Conservation (phyloP, 495 filamentous ascomycete species). For the Annulohypoxylon nitens region DNA sequence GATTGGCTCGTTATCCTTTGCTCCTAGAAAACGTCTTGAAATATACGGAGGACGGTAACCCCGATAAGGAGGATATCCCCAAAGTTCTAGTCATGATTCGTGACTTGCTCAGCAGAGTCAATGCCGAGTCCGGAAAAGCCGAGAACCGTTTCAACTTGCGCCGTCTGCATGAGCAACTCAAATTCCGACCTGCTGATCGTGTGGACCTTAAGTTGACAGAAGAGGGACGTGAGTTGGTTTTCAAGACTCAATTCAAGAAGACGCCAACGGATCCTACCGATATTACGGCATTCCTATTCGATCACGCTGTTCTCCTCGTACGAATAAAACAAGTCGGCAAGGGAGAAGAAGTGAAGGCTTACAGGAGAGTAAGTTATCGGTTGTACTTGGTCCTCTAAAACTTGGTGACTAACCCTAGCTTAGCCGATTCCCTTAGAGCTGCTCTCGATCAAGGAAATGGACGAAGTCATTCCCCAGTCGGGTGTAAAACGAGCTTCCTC, state of each 20-base stretch:
- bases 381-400: slow-evolving; percentile 8
- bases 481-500: slow-evolving; percentile 94
- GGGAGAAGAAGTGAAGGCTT: slow-evolving; percentile 92
- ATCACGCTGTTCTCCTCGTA: slow-evolving; percentile 92
- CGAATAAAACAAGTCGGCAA: slow-evolving; percentile 92
- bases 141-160: slow-evolving; percentile 98
- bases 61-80: slow-evolving; percentile 91
- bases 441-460: slow-evolving; percentile 95
- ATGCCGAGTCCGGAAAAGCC: slow-evolving; percentile 93
- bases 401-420: slow-evolving; percentile 32
- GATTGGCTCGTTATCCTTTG: slow-evolving; percentile 94
- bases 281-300: slow-evolving; percentile 93
- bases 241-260: slow-evolving; percentile 94
- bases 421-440: slow-evolving; percentile 95
- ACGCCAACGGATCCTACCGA: slow-evolving; percentile 86
- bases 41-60: slow-evolving; percentile 85
- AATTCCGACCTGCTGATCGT: slow-evolving; percentile 86
- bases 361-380: slow-evolving; percentile 73
- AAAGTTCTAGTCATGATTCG: slow-evolving; percentile 87
- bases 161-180: slow-evolving; percentile 87
- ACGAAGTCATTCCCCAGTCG: slow-evolving; percentile 85
- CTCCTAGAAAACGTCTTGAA: slow-evolving; percentile 93
- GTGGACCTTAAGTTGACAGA: slow-evolving; percentile 96
- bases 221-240: slow-evolving; percentile 90
- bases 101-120: slow-evolving; percentile 87